A percentile compares a stretch with the other conserved stretches of the same genome.
Conservation (phyloP, 1,284 basidiomycete species). For the Ceratobasidium sp. region DNA sequence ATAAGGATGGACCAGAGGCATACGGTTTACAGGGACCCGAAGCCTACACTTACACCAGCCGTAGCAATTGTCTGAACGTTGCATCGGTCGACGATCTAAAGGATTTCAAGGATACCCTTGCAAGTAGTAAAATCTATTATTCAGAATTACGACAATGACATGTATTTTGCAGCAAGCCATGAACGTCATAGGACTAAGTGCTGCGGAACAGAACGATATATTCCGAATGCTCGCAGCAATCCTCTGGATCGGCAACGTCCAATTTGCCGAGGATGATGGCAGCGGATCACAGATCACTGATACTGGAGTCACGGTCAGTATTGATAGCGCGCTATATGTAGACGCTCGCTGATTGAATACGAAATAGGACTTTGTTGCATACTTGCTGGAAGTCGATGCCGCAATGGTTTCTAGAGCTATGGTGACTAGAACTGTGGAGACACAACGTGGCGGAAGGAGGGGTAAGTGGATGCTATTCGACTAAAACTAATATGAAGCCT, state of each 20-base stretch:
- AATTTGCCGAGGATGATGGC: conserved; percentile 90
- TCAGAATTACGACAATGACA: not conserved
- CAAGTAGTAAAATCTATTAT: conserved; percentile 52
- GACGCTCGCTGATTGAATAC: not conserved
- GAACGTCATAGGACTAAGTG: conserved; percentile 87
- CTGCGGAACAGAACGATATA: conserved; percentile 90
- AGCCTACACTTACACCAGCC: conserved; percentile 91
- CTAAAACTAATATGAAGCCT: not conserved
- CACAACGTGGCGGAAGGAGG: conserved; percentile 87
- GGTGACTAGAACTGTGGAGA: conserved; percentile 90
- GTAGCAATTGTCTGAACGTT: conserved; percentile 92
- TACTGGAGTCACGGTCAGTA: conserved; percentile 70
- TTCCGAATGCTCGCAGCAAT: conserved; percentile 92
- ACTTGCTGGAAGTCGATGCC: conserved; percentile 89
- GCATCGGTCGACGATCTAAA: conserved; percentile 88
- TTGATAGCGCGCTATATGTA: not conserved
- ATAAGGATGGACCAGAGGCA: no score
- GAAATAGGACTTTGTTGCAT: conserved; percentile 82
- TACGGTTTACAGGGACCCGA: conserved; percentile 98
- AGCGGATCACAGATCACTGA: conserved; percentile 81
- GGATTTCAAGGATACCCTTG: conserved; percentile 89
- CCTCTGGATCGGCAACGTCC: conserved; percentile 96
- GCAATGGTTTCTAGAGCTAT: conserved; percentile 85
- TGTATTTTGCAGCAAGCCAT: conserved; percentile 78
- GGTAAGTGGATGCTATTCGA: conserved; percentile 54